These are phyloP conservation scores for Lyophyllum decastes DNA, from an alignment of 768 basidiomycete genomes.

Conservation along the genomic window DNA sequence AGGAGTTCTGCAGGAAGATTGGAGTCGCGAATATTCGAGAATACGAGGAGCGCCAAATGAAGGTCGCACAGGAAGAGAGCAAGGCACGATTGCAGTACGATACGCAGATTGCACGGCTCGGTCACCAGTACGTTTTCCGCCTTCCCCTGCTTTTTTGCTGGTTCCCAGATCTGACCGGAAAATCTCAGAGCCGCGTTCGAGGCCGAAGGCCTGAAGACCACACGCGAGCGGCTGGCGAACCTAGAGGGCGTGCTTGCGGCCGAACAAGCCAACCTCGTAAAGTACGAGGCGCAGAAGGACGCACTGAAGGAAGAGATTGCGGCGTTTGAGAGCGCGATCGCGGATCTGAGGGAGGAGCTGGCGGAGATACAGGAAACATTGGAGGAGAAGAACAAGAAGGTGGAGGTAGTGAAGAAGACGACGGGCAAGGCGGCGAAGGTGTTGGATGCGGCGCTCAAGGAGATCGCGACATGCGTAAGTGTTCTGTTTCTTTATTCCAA, in stretches of 20 bases:
- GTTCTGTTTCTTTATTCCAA: background rate
- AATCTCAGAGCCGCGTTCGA: constrained; percentile 75
- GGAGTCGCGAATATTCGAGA: constrained; percentile 83
- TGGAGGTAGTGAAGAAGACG: constrained; percentile 76
- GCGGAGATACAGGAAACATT: constrained; percentile 59
- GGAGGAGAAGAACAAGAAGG: constrained; percentile 71
- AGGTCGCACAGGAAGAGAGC: constrained; percentile 85
- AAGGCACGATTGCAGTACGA: constrained; percentile 82
- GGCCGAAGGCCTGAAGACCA: constrained; percentile 66
- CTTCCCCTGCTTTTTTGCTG: background rate
- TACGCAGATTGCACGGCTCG: constrained; percentile 82
- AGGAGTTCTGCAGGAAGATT: constrained; percentile 76
- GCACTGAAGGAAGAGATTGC: constrained; percentile 61
- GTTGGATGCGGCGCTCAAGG: constrained; percentile 87
- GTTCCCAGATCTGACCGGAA: constrained; percentile 6
- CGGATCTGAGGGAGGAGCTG: constrained; percentile 61
- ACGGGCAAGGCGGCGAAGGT: constrained; percentile 70
- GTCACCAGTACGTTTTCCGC: constrained; percentile 67
- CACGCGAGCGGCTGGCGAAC: constrained; percentile 60
- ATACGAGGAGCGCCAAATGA: constrained; percentile 91
- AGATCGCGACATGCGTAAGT: constrained; percentile 77
- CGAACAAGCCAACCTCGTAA: constrained; percentile 55
- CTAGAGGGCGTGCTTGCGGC: constrained; percentile 52
- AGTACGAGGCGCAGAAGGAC: constrained; percentile 55
- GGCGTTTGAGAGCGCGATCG: constrained; percentile 55